These are phyloP conservation scores for Lyophyllum semitale DNA, from an alignment of 768 basidiomycete species.

Conservation along the genomic window DNA sequence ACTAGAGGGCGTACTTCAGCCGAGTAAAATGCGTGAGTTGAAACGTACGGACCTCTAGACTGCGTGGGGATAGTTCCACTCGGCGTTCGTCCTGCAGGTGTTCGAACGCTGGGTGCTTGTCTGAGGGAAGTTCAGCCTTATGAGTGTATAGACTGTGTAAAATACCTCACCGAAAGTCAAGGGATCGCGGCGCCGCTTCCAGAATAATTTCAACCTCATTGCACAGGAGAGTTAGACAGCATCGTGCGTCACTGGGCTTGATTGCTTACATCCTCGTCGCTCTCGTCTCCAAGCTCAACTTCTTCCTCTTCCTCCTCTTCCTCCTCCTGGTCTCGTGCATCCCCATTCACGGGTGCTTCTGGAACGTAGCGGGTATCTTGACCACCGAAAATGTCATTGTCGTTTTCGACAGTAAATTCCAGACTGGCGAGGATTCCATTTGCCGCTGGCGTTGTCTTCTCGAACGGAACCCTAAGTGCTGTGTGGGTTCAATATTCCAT, in stretches of 20 bases:
- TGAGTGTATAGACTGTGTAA: neutral
- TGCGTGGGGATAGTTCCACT: conserved; percentile 31
- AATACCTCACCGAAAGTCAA: conserved; percentile 68
- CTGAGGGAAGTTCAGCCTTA: conserved; percentile 22
- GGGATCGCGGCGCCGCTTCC: conserved; percentile 71
- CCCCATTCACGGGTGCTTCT: conserved; percentile 36
- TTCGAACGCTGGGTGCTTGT: conserved; percentile 34
- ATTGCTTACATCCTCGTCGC: conserved; percentile 44
- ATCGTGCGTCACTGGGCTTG: neutral
- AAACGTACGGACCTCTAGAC: conserved; percentile 27
- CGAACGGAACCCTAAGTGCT: conserved; percentile 30
- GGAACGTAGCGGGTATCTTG: conserved; percentile 18
- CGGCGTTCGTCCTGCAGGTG: conserved; percentile 30
- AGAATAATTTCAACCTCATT: conserved; percentile 92
- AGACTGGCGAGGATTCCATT: conserved; percentile 53
- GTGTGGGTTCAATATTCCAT: conserved; percentile 11
- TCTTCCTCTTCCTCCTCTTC: conserved; percentile 32
- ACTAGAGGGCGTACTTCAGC: conserved; percentile 25
- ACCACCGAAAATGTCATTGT: conserved; percentile 23
- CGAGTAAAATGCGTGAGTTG: neutral
- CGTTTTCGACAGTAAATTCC: conserved; percentile 44
- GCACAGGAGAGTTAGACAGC: conserved; percentile 2
- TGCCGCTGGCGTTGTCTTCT: conserved; percentile 41
- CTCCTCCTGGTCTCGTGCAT: conserved; percentile 7
- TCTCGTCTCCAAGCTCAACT: conserved; percentile 39